A percentile compares a stretch with the other conserved stretches of the same genome.
These are phyloP conservation scores for Chloromonas sp. DNA, from an alignment of 163 green algal genomes.

Conservation along the genomic window DNA sequence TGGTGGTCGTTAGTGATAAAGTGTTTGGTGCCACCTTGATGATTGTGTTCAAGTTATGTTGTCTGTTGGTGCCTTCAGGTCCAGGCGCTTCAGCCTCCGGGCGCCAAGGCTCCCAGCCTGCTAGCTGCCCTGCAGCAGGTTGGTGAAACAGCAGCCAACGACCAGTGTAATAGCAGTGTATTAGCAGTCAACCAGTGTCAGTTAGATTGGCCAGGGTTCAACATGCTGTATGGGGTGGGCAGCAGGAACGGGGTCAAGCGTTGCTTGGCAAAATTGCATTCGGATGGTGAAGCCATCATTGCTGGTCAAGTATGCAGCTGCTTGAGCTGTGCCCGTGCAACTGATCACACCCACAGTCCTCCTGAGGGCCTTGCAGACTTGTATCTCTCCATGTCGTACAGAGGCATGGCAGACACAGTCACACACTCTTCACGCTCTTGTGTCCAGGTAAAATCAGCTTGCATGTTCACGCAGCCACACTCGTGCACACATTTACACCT, in stretches of 20 bases:
- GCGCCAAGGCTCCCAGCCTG: not conserved
- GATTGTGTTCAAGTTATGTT: not conserved
- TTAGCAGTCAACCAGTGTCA: not conserved
- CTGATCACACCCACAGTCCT: too few species aligned
- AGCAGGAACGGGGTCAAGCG: not conserved
- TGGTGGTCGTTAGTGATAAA: too few species aligned
- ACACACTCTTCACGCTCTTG: too few species aligned
- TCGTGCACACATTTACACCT: too few species aligned
- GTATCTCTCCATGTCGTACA: too few species aligned
- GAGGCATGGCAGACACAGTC: too few species aligned
- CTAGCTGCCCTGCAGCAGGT: not conserved
- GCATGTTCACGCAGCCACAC: too few species aligned
- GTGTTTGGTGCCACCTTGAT: too few species aligned
- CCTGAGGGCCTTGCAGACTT: too few species aligned
- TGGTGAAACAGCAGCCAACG: not conserved
- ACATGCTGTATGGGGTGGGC: not conserved
- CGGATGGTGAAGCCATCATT: not conserved
- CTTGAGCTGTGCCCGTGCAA: too few species aligned
- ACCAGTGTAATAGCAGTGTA: not conserved
- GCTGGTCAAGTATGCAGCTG: too few species aligned
- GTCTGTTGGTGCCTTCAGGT: conserved; percentile 6
- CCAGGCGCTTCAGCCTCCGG: not conserved
- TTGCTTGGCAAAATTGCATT: not conserved
- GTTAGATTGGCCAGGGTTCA: not conserved
- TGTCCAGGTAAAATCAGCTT: too few species aligned